Percentiles rank a stretch among this genome's conserved stretches.
These are phyloP conservation scores for Luffa aegyptiaca DNA, from an alignment of 306 rosid genomes.

Conservation along the genomic window DNA sequence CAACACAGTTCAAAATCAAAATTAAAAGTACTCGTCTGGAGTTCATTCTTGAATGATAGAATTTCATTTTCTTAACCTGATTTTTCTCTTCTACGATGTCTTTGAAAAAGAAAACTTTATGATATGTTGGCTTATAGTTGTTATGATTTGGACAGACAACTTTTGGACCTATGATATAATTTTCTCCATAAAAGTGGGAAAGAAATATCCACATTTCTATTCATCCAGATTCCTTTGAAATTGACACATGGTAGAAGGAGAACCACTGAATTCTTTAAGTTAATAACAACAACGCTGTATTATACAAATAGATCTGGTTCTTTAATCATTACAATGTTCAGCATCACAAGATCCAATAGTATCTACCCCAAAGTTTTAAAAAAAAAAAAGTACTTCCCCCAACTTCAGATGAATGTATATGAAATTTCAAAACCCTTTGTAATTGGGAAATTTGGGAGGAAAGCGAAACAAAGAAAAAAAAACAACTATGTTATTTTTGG, in stretches of 20 bases:
- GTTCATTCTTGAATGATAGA: neutral
- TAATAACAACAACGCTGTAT: neutral
- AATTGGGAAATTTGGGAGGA: neutral
- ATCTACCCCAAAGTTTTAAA: neutral
- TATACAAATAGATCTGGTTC: constrained; percentile 1
- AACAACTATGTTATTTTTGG: constrained; percentile 26
- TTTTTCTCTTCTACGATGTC: neutral
- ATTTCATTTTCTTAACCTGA: neutral
- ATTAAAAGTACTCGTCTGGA: neutral
- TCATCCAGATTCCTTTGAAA: neutral
- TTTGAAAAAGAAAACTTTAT: neutral
- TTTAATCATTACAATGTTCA: neutral
- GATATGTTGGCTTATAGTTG: neutral
- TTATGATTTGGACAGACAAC: neutral
- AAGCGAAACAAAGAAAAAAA: neutral
- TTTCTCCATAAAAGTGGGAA: neutral
- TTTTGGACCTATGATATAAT: neutral
- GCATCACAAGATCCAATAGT: neutral
- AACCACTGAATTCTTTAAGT: neutral
- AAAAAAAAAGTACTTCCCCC: neutral
- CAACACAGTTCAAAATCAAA: neutral
- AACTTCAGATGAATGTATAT: neutral
- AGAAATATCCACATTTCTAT: neutral
- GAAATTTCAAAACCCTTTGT: neutral
- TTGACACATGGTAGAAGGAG: neutral